Percentiles rank a stretch among this genome's conserved stretches.
Evolutionary conservation across 163 green algal species (phyloP).

Genomic region (Picocystis sp.): DNA sequence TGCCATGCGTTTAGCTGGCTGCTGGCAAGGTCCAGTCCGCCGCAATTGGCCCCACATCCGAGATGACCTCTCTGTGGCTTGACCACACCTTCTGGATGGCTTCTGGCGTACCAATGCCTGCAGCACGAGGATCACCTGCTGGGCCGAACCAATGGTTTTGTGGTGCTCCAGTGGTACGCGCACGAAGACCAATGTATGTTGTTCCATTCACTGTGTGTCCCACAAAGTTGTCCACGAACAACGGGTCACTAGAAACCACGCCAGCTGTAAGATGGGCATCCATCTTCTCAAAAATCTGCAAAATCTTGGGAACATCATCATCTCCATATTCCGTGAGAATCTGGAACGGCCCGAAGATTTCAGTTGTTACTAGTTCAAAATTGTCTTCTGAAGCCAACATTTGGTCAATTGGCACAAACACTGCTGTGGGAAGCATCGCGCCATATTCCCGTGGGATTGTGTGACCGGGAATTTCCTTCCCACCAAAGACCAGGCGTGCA

Average conservation of each 20-base stretch:
- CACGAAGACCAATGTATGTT: slow-evolving; percentile 79
- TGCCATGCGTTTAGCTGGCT: no score
- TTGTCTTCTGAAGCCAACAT: slow-evolving; percentile 40
- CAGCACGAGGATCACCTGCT: slow-evolving; percentile 71
- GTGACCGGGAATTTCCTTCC: slow-evolving; percentile 63
- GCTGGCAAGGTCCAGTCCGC: slow-evolving; percentile 1
- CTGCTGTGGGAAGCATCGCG: slow-evolving; percentile 82
- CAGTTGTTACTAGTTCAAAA: slow-evolving; percentile 70
- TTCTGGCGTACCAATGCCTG: slow-evolving; percentile 92
- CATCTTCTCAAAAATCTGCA: slow-evolving; percentile 78
- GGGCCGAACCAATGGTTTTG: slow-evolving; percentile 99
- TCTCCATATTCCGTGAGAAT: slow-evolving; percentile 74
- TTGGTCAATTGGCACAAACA: slow-evolving; percentile 75
- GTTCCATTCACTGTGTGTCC: slow-evolving; percentile 94
- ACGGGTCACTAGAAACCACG: slow-evolving; percentile 83
- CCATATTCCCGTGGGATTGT: slow-evolving; percentile 57
- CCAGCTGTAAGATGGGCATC: slow-evolving; percentile 83
- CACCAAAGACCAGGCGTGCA: slow-evolving; percentile 72
- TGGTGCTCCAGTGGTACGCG: slow-evolving; percentile 78
- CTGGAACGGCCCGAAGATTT: slow-evolving; percentile 96
- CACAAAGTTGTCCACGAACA: slow-evolving; percentile 73
- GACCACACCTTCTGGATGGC: slow-evolving; percentile 93
- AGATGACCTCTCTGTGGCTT: slow-evolving; percentile 73
- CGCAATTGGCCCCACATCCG: slow-evolving; percentile 25
- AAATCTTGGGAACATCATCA: slow-evolving; percentile 47